phyloP scores from a whole-genome alignment of 306 rosid species.

The Prosopis cineraria region DNA sequence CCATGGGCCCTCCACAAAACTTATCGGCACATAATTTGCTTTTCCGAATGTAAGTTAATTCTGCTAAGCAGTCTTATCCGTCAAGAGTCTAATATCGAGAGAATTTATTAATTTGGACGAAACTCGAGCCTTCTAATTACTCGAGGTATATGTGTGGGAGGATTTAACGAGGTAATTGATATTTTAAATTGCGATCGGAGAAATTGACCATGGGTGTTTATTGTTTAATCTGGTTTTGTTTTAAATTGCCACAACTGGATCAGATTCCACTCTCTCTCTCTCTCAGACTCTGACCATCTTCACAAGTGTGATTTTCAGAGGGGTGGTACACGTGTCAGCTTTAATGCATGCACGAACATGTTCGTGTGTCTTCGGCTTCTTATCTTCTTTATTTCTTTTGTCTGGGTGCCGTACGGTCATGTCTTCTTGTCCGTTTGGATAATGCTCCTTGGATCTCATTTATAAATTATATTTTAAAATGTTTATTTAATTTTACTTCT shows the following conservation, averaged over 20 bases:
- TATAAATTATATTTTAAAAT: no score
- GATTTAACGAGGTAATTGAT: no score
- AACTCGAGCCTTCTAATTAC: no score
- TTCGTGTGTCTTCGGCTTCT: background rate
- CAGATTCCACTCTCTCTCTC: conserved; percentile 43
- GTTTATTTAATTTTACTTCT: no score
- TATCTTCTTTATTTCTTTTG: conserved; percentile 9
- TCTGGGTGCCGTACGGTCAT: background rate
- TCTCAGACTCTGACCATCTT: background rate
- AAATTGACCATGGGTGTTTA: background rate
- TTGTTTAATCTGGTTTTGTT: no score
- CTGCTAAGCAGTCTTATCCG: background rate
- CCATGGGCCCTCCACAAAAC: background rate
- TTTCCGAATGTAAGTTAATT: background rate
- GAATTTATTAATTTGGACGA: no score
- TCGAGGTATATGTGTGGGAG: no score
- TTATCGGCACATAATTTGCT: conserved; percentile 20
- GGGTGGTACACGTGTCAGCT: background rate
- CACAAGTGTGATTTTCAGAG: conserved; percentile 19
- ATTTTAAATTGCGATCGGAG: no score
- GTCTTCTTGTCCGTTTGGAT: background rate
- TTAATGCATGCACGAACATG: conserved; percentile 27
- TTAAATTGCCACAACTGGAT: conserved; percentile 30
- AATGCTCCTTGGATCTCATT: no score
- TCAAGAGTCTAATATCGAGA: background rate